Conservation (phyloP, 345 rosid genomes). For the Eucalyptus sideroxylon region DNA sequence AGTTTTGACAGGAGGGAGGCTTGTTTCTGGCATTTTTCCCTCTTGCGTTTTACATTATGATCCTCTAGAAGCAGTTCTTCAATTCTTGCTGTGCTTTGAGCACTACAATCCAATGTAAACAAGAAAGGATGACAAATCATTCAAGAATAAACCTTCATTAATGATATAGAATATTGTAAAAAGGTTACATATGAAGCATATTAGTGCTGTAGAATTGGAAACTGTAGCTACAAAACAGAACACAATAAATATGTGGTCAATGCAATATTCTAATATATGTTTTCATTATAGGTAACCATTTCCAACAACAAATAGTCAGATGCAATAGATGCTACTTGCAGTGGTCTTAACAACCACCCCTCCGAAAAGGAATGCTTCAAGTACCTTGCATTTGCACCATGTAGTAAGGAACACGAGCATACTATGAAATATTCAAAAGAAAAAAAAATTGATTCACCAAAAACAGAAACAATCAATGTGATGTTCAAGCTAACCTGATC, state of each 20-base stretch:
- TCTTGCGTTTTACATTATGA: slow-evolving; percentile 63
- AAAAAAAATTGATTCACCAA: neutral
- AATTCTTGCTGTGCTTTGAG: slow-evolving; percentile 63
- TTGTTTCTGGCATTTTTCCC: slow-evolving; percentile 79
- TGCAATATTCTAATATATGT: neutral
- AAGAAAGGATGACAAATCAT: neutral
- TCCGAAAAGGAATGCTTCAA: neutral
- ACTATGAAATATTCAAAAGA: neutral
- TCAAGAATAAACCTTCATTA: neutral
- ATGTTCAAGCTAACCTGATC: slow-evolving; percentile 36
- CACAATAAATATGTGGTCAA: neutral
- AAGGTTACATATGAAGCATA: neutral
- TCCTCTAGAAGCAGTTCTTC: slow-evolving; percentile 93
- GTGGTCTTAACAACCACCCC: neutral
- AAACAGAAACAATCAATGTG: neutral
- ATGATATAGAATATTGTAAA: neutral
- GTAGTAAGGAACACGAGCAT: neutral
- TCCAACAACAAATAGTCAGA: neutral
- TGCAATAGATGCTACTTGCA: neutral
- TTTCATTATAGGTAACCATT: neutral
- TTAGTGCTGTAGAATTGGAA: neutral
- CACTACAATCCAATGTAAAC: slow-evolving; percentile 13
- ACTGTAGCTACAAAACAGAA: neutral
- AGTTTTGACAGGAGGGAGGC: slow-evolving; percentile 78
- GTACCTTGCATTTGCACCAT: neutral